These are phyloP conservation scores for Pseudogymnoascus destructans DNA, from an alignment of 2,329 filamentous ascomycete species.

Conservation along the genomic window DNA sequence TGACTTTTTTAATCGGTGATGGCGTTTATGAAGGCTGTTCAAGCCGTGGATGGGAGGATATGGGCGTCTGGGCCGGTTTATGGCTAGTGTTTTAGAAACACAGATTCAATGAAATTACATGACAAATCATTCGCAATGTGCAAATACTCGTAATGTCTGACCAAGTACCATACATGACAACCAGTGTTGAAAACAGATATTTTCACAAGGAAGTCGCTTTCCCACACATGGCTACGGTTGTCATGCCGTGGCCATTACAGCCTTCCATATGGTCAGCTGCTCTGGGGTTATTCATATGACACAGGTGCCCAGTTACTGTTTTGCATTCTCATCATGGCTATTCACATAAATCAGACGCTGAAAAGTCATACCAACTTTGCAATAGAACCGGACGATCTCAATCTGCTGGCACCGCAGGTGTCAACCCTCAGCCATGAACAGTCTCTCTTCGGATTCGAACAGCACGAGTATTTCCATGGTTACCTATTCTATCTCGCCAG, in stretches of 20 bases:
- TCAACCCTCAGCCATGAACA: neutral
- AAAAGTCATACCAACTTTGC: too few relatives aligned
- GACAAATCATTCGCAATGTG: conserved; percentile 4
- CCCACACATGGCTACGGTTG: neutral
- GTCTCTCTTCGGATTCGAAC: too few relatives aligned
- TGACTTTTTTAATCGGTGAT: neutral
- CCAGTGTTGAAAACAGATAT: neutral
- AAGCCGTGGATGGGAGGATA: conserved; percentile 7
- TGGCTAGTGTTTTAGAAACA: conserved; percentile 8
- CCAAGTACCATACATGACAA: neutral
- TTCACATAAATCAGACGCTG: too few relatives aligned
- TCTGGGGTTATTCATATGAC: neutral
- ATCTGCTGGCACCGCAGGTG: neutral
- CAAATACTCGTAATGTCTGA: neutral
- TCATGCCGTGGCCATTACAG: neutral
- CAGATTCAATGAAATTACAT: conserved; percentile 7
- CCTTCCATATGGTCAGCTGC: neutral
- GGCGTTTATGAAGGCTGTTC: conserved; percentile 7
- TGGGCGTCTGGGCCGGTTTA: conserved; percentile 7
- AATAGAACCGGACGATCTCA: neutral
- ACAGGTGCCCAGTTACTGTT: too few relatives aligned
- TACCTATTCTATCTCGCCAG: neutral
- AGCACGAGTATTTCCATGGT: too few relatives aligned
- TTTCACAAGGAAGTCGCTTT: neutral
- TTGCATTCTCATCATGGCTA: too few relatives aligned